Evolutionary conservation across 2,329 filamentous ascomycete species (phyloP), one percentile per base, ranked within the genome.

Genomic region (Clarireedia hainanense): DNA sequence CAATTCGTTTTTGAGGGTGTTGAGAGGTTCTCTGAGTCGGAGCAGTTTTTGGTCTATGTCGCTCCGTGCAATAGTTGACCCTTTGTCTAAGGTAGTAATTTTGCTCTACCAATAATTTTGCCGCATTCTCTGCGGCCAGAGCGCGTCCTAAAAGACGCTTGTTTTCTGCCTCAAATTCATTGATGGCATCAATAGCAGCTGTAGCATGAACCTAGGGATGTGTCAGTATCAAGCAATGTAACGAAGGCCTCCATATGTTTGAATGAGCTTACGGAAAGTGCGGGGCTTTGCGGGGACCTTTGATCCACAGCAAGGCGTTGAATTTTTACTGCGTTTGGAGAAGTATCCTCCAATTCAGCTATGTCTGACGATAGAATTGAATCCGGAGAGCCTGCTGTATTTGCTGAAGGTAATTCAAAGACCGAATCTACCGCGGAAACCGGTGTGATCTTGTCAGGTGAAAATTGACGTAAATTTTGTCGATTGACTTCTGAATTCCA

Each of bases 341-440:
- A 64, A 9, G 62, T 67, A 39, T 66, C 65, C 52, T 68, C 65
- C 4, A 67, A 42, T 42, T 67, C 65, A 3, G 61, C 62, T 36
- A 63, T 50, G 27, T 59, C 60, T 5, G 61, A 61, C 14, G 61
- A 60, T 34, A 50, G 48, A 5, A 60, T 60, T 1, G 62, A 63
- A 43, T 56, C 56, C 9, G 59, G 58, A 10, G 61, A 64, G 10
- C 49, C 50, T 14, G 50, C 49, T 2, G 53, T 40, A 3, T 17
- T n/a, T 42, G 46, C 52, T 2, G 58, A 57, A 15, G 61, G 53
- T 27, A 61, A 49, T 30, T 66, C 63, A 39, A 66, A 66, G 9
- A 65, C 50, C 2, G 64, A 59, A n/a, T 65, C 63, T 2, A 65
- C 60, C 15, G 61, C 57, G 10, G 64, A 65, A 9, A 52, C 20